These are phyloP conservation scores for Phoenix dactylifera DNA, from an alignment of 176 grass and related monocot species.

Conservation along the genomic window DNA sequence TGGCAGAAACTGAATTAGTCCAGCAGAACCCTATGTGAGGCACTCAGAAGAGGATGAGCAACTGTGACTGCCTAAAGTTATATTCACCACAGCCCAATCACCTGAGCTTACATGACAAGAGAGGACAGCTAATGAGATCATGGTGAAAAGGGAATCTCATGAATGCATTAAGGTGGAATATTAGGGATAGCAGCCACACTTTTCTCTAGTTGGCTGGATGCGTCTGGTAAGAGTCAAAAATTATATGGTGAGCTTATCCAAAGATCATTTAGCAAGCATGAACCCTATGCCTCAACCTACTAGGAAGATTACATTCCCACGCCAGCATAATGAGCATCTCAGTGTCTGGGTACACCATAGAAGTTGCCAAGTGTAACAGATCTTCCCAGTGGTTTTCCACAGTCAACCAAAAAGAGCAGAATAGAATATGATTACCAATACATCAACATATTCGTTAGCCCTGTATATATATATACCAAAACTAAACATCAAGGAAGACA, in stretches of 20 bases:
- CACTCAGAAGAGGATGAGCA: not conserved
- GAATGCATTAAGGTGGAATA: not conserved
- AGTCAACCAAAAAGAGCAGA: slow-evolving; percentile 11
- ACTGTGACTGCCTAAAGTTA: slow-evolving; percentile 4
- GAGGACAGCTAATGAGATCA: slow-evolving; percentile 2
- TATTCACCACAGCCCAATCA: slow-evolving; percentile 4
- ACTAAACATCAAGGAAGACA: too few relatives aligned
- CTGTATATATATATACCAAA: slow-evolving; percentile 8
- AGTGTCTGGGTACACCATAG: not conserved
- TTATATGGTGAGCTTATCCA: too few relatives aligned
- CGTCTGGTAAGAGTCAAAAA: too few relatives aligned
- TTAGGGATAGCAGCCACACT: not conserved
- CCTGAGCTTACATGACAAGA: slow-evolving; percentile 1
- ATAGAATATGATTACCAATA: not conserved
- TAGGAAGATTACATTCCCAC: too few relatives aligned
- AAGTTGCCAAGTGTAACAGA: slow-evolving; percentile 20
- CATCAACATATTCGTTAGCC: slow-evolving; percentile 5
- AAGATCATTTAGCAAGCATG: too few relatives aligned
- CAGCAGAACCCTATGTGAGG: too few relatives aligned
- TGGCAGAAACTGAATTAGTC: too few relatives aligned
- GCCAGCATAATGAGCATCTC: too few relatives aligned
- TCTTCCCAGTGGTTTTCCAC: slow-evolving; percentile 29
- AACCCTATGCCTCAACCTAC: too few relatives aligned
- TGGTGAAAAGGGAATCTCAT: too few relatives aligned
- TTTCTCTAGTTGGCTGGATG: not conserved